Evolutionary conservation across 345 rosid species (phyloP), one percentile per base, ranked within the genome.

Genomic region (Rhodomyrtus tomentosa): DNA sequence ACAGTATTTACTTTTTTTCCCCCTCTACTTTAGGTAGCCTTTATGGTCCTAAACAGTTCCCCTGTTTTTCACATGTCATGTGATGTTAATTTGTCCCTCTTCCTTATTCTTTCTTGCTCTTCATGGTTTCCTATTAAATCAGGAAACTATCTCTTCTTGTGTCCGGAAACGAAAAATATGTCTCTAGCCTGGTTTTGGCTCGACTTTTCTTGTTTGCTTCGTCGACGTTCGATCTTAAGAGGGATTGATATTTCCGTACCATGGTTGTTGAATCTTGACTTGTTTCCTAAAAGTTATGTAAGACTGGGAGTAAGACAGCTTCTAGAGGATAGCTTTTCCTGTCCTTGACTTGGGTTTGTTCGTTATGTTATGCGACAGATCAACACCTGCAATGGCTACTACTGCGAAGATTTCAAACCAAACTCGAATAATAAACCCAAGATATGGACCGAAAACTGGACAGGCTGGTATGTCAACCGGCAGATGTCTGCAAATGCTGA

Each of bases 361-460:
- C 40, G 48, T 50, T 81, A 22, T 80, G 25, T 80, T 81, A 22
- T 80, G 25, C 62, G 72, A 80, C 83, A 95, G 98, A 94, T 95
- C 68, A 89, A 94, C 88, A 86, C 98, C 83, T 95, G 98, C 91
- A 95, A 95, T 87, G 98, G 95, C 50, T 95, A 87, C 89, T 95
- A 95, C 91, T 94, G 98, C 48, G 95, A 95, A 51, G 55, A 85
- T 82, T 95, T 93, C 91, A 86, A 84, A 27, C 95, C 98, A 58
- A 96, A 93, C 86, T 72, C 89, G 50, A 85, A 24, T 20, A 90
- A 93, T 84, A 95, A 93, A 82, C 99, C 98, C 3, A 95, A 93
- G 89, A 93, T 96, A 93, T 96, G 97, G 97, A 96, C 99, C 36
- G 99, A 96, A 86, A 87, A 87, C 74, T 96, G 99, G 98, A 93